phyloP scores from a whole-genome alignment of 805 yeast genomes.

The Tetrapisispora fleetii region DNA sequence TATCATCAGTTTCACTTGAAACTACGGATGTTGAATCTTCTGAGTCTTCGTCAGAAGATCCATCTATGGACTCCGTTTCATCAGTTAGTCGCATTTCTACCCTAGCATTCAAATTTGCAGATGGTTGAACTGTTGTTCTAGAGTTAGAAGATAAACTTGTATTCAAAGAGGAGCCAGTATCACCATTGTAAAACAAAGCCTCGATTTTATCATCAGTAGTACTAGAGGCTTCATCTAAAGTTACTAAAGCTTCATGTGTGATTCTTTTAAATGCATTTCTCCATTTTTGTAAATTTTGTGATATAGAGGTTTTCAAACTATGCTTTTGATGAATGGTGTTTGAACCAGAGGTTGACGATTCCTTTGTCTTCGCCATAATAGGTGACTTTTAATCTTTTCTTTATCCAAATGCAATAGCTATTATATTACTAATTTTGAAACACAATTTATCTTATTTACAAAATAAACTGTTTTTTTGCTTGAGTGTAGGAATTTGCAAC shows the following conservation, averaged over 20 bases:
- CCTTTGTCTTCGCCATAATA: neutral
- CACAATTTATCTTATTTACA: too few species aligned
- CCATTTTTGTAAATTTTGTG: conserved; percentile 17
- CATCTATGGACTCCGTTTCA: conserved; percentile 8
- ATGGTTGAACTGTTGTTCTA: neutral
- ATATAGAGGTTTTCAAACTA: conserved; percentile 5
- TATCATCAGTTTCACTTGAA: conserved; percentile 11
- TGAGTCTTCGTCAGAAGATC: neutral
- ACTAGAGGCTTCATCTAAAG: conserved; percentile 9
- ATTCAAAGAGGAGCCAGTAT: neutral
- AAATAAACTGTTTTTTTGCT: too few species aligned
- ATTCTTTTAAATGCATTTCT: conserved; percentile 12
- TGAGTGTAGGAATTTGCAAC: too few species aligned
- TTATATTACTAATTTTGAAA: too few species aligned
- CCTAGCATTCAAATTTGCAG: conserved; percentile 1
- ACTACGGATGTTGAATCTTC: conserved; percentile 1
- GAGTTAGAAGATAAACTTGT: neutral
- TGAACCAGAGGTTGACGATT: neutral
- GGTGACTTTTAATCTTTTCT: neutral
- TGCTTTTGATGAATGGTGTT: neutral
- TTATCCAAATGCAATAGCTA: too few species aligned
- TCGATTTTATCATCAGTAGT: conserved; percentile 17
- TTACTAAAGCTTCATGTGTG: conserved; percentile 16
- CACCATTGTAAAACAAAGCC: conserved; percentile 11
- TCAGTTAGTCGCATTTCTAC: conserved; percentile 21